Percentiles rank a stretch among this genome's conserved stretches.
Conservation (phyloP, 2,329 filamentous ascomycete genomes). For the Rhexocercosporidium sp. region DNA sequence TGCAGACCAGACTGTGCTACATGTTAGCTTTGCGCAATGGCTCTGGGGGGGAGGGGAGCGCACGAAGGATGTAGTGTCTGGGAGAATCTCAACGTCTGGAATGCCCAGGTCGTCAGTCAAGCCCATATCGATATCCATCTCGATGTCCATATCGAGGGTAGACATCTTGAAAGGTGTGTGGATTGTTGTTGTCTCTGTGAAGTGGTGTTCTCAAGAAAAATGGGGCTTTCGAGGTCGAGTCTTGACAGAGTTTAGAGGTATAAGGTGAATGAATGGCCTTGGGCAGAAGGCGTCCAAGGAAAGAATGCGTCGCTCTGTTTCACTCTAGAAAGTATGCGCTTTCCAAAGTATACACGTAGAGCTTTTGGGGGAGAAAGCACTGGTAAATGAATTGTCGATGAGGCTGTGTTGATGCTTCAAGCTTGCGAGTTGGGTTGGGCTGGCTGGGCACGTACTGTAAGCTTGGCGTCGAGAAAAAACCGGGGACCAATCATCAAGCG, state of each 20-base stretch:
- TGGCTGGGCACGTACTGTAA: background rate
- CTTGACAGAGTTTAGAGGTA: background rate
- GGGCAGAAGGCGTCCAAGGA: background rate
- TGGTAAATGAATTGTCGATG: background rate
- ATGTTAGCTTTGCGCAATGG: conserved; percentile 21
- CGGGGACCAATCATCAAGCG: background rate
- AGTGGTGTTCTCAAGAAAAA: background rate
- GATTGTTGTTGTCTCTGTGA: background rate
- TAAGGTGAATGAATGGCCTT: background rate
- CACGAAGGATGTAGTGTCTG: conserved; percentile 17
- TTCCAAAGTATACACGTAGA: background rate
- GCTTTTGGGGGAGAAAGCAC: background rate
- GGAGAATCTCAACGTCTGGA: conserved; percentile 33
- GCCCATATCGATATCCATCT: conserved; percentile 74
- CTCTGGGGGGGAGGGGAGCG: background rate
- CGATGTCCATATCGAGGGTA: conserved; percentile 66
- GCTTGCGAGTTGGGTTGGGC: too few species aligned
- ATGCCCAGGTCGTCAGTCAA: conserved; percentile 46
- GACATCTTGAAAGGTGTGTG: conserved; percentile 32
- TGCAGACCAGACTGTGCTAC: conserved; percentile 27
- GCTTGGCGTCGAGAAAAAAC: background rate
- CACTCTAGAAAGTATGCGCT: background rate
- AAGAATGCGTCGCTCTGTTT: background rate
- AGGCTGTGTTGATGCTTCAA: background rate
- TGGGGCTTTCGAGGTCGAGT: background rate